These are phyloP conservation scores for Boletellus ananas DNA, from an alignment of 768 basidiomycete genomes.

Conservation along the genomic window DNA sequence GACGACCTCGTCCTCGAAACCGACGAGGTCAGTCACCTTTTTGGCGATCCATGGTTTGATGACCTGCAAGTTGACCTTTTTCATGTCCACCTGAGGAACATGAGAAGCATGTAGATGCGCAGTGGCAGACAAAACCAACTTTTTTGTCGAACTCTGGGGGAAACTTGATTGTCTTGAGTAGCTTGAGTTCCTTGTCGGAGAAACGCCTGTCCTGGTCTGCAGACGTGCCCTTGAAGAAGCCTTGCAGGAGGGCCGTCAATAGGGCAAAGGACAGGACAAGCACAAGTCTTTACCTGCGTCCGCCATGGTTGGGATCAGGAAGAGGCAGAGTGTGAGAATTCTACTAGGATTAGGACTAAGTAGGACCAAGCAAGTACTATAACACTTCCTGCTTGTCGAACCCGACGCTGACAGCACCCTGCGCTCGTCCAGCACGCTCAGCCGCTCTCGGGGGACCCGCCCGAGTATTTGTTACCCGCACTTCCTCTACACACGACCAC, in stretches of 20 bases:
- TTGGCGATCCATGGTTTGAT: slow-evolving; percentile 95
- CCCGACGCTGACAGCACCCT: slow-evolving; percentile 30
- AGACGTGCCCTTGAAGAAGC: slow-evolving; percentile 89
- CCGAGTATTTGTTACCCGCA: slow-evolving; percentile 29
- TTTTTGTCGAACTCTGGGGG: slow-evolving; percentile 87
- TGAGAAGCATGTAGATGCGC: not conserved
- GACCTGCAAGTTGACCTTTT: slow-evolving; percentile 90
- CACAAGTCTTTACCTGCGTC: slow-evolving; percentile 44
- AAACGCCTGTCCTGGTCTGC: slow-evolving; percentile 91
- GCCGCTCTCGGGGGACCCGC: slow-evolving; percentile 20
- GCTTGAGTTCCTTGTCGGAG: slow-evolving; percentile 89
- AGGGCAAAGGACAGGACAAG: slow-evolving; percentile 10
- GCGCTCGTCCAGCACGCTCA: slow-evolving; percentile 19
- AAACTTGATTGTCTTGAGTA: slow-evolving; percentile 88
- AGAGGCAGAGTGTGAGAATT: slow-evolving; percentile 22
- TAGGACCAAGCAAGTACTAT: slow-evolving; percentile 1
- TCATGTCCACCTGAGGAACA: slow-evolving; percentile 74
- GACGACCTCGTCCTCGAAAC: slow-evolving; percentile 95
- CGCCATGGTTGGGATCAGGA: slow-evolving; percentile 39
- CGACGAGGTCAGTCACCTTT: slow-evolving; percentile 84
- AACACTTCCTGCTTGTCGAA: slow-evolving; percentile 32
- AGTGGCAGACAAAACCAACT: slow-evolving; percentile 34
- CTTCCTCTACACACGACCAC: slow-evolving; percentile 25
- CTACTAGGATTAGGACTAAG: not conserved
- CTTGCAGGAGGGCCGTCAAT: slow-evolving; percentile 33